These are phyloP conservation scores for Rhizophora apiculata DNA, from an alignment of 345 rosid genomes.

Conservation along the genomic window DNA sequence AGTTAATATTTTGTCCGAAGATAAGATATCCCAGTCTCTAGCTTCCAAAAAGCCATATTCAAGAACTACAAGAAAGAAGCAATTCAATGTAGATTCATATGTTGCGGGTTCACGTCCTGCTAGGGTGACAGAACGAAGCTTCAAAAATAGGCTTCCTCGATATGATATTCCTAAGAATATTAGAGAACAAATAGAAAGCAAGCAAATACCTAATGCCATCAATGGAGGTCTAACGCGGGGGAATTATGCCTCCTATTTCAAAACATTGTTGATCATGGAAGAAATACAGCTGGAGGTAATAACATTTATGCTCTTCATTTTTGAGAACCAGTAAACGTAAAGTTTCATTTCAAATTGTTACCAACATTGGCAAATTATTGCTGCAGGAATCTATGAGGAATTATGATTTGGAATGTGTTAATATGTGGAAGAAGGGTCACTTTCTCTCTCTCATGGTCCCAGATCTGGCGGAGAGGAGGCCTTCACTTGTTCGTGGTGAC, in stretches of 20 bases:
- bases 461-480: conserved; percentile 92
- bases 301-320: conserved; percentile 15
- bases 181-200: conserved; percentile 57
- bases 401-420: conserved; percentile 64
- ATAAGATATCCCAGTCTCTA: conserved; percentile 61
- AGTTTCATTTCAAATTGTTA: not conserved
- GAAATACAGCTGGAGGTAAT: conserved; percentile 74
- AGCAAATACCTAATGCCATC: conserved; percentile 49
- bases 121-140: conserved; percentile 12
- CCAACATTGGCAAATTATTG: conserved; percentile 5
- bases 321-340: not conserved
- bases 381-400: conserved; percentile 75
- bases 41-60: conserved; percentile 52
- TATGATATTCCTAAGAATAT: conserved; percentile 54
- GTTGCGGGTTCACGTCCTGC: conserved; percentile 44
- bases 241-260: conserved; percentile 60
- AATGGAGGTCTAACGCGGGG: conserved; percentile 37
- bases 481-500: conserved; percentile 86
- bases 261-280: conserved; percentile 66
- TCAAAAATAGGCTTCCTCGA: conserved; percentile 52
- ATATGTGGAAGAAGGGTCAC: conserved; percentile 52
- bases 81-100: conserved; percentile 35
- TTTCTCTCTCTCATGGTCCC: conserved; percentile 66
- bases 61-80: conserved; percentile 48
- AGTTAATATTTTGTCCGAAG: conserved; percentile 72